phyloP scores from a whole-genome alignment of 495 filamentous ascomycete species.

The Aspergillus homomorphus region DNA sequence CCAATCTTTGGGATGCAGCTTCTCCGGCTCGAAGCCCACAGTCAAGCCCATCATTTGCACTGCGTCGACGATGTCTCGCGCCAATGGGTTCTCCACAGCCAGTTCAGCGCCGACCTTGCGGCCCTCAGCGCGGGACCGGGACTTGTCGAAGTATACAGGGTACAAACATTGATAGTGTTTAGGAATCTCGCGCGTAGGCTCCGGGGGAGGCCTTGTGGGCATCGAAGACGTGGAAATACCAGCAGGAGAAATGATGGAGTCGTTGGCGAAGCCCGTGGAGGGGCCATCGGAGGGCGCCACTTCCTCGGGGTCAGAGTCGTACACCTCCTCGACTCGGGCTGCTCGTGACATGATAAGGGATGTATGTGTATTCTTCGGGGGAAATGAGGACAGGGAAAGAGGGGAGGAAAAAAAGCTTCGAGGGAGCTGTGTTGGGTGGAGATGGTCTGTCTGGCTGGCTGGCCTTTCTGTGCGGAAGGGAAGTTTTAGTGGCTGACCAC shows the following conservation, averaged over 20 bases:
- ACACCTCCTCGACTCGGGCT: constrained; percentile 85
- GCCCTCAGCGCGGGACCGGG: constrained; percentile 70
- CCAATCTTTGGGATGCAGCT: constrained; percentile 95
- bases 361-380: constrained; percentile 3
- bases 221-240: constrained; percentile 35
- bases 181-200: constrained; percentile 54
- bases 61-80: constrained; percentile 84
- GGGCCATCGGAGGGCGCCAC: constrained; percentile 73
- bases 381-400: constrained; percentile 1
- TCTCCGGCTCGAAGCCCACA: constrained; percentile 83
- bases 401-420: constrained; percentile 9
- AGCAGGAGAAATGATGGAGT: constrained; percentile 40
- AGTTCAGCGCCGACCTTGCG: constrained; percentile 67
- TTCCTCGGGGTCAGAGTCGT: constrained; percentile 70
- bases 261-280: constrained; percentile 35
- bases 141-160: constrained; percentile 87
- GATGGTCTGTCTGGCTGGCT: constrained; percentile 11
- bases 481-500: constrained; percentile 15
- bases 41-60: constrained; percentile 68
- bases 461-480: constrained; percentile 28
- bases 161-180: constrained; percentile 85
- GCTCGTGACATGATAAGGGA: constrained; percentile 64
- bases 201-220: constrained; percentile 32
- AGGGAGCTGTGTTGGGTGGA: constrained; percentile 3
- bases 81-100: constrained; percentile 82